Base-by-base conservation (phyloP, 1,284 basidiomycete genomes). In the Melampsora occidentalis region DNA sequence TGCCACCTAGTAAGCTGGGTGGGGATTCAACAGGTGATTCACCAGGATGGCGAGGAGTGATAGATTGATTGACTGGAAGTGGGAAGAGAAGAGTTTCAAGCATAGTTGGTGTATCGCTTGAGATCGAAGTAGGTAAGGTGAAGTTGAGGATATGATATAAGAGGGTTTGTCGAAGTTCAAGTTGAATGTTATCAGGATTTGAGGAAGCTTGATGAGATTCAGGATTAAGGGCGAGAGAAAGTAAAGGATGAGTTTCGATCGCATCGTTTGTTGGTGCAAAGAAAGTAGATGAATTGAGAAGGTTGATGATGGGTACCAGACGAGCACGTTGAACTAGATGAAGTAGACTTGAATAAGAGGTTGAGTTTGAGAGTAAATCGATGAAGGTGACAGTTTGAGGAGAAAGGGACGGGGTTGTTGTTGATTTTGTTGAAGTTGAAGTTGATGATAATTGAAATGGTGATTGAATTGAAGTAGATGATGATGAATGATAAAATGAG, bases 191-290 rank as follows among this genome's bases (percentile, higher is more conserved):
- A 83, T 97, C 94, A 69, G 81, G 78, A 25, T 70, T 39, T 49
- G 6, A 62, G 42, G n/a, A 49, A 57, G 14, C 18, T 67, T 28
- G 71, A 48, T 22, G 39, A 28, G 31, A 25, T 10, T 10, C 20
- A 53, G 42, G 66, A 59, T 33, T 14, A 77, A 33, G 18, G 20
- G 22, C 14, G 71, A 39, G 77, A 5, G 53, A 70, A 16, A 35
- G 49, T 10, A 59, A 20, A 46, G n/a, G 12, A 16, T 31, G 35
- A 20, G 18, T 20, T 20, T 87, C 83, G 81, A 96, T 90, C 16
- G 95, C 95, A 78, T 92, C 89, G 84, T 99, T 94, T 20, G 93
- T 97, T 0, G 97, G 97, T 0, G 97, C 97, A 81, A 97, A 97
- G 69, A 99, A 83, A 18, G 96, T 97, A 81, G 88, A 87, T 51